Evolutionary conservation across 116 monocot species (phyloP).

Genomic region (Zostera marina): DNA sequence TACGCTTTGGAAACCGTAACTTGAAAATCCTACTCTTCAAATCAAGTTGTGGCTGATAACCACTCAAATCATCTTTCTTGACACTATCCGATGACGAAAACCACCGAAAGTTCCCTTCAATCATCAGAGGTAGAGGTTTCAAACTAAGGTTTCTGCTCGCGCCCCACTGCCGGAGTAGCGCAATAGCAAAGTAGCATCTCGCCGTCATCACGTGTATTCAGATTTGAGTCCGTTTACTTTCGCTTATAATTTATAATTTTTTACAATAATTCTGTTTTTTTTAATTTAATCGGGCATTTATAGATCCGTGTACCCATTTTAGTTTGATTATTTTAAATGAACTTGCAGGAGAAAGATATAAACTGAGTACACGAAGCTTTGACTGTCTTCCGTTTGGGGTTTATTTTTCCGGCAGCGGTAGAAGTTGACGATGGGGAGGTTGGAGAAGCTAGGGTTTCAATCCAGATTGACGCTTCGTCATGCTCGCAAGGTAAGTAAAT

Average conservation of each 20-base stretch:
- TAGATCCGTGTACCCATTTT: no score
- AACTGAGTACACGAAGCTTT: no score
- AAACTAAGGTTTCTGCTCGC: not conserved
- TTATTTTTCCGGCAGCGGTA: no score
- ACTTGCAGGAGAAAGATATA: no score
- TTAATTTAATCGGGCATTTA: no score
- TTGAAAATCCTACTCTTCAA: conserved; percentile 63
- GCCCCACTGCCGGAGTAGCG: not conserved
- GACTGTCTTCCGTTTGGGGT: no score
- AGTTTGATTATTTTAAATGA: no score
- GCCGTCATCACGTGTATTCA: not conserved
- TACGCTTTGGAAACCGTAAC: conserved; percentile 74
- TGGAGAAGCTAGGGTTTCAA: not conserved
- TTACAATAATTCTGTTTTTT: no score
- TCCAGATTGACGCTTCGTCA: not conserved
- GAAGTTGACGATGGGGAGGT: not conserved
- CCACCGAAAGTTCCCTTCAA: not conserved
- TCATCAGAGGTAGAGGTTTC: not conserved
- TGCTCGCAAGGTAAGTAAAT: conserved; percentile 3
- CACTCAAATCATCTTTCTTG: not conserved
- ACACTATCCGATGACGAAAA: not conserved
- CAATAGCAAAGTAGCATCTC: not conserved
- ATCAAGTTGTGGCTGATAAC: conserved; percentile 16
- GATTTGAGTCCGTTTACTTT: no score
- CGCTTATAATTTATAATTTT: no score